phyloP scores from a whole-genome alignment of 768 basidiomycete genomes.

The Hypholoma fasciculare region DNA sequence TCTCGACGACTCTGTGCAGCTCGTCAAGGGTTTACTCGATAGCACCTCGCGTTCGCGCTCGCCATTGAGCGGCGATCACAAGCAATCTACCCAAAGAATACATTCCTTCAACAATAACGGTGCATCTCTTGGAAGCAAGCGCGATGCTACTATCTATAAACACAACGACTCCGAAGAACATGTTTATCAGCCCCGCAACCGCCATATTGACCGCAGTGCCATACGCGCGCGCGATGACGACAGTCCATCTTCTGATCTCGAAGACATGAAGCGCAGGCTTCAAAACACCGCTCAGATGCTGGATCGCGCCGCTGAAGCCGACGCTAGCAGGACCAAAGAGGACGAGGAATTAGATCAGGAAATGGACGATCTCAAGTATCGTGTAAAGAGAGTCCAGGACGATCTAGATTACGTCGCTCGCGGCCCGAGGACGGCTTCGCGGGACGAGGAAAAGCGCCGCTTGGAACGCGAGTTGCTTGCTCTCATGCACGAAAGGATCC shows the following conservation, averaged over 20 bases:
- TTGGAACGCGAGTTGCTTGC: conserved; percentile 86
- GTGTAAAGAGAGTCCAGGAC: conserved; percentile 84
- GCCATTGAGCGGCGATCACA: conserved; percentile 50
- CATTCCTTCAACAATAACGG: conserved; percentile 68
- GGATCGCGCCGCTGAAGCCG: conserved; percentile 69
- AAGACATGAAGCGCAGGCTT: conserved; percentile 85
- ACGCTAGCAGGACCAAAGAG: conserved; percentile 63
- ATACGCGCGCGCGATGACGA: conserved; percentile 75
- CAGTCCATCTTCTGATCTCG: conserved; percentile 63
- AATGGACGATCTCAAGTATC: conserved; percentile 81
- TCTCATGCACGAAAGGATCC: conserved; percentile 88
- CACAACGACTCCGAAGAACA: conserved; percentile 65
- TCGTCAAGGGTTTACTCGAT: conserved; percentile 85
- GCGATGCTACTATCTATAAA: conserved; percentile 93
- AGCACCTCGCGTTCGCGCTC: conserved; percentile 78
- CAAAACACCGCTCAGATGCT: conserved; percentile 79
- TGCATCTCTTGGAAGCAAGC: conserved; percentile 49
- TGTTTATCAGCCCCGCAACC: conserved; percentile 76
- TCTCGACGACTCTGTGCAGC: conserved; percentile 85
- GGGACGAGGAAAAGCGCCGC: conserved; percentile 84
- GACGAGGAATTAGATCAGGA: conserved; percentile 93
- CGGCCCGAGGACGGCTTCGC: conserved; percentile 66
- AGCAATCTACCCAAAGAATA: conserved; percentile 61
- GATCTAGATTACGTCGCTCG: conserved; percentile 87
- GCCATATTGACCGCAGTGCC: conserved; percentile 84